Percentiles rank a stretch among this genome's conserved stretches.
phyloP scores from a whole-genome alignment of 371 early-diverging fungal species.

The Mortierella sp. region DNA sequence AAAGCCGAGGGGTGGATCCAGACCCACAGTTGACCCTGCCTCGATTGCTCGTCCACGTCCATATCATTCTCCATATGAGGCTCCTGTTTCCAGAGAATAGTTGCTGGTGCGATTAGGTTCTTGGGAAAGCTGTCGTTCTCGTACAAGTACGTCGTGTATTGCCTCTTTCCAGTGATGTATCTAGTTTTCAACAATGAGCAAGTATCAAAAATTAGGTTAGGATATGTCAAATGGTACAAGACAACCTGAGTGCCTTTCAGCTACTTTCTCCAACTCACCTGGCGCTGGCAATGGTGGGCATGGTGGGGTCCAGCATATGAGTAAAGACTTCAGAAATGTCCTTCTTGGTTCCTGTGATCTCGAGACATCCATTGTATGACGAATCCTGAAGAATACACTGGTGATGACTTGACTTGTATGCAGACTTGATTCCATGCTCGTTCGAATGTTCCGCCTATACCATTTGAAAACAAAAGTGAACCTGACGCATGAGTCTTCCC shows the following conservation, averaged over 20 bases:
- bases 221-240: not conserved
- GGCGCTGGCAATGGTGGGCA: constrained; percentile 70
- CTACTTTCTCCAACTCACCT: too few species aligned
- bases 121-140: constrained; percentile 67
- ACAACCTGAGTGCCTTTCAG: not conserved
- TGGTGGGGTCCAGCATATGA: constrained; percentile 72
- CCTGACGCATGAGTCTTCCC: too few species aligned
- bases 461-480: too few species aligned
- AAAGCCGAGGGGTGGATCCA: constrained; percentile 78
- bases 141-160: constrained; percentile 70
- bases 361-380: constrained; percentile 82
- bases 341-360: constrained; percentile 71
- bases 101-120: constrained; percentile 71
- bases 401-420: constrained; percentile 82
- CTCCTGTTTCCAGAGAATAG: constrained; percentile 77
- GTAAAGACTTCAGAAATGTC: constrained; percentile 66
- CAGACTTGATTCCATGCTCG: constrained; percentile 83
- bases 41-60: constrained; percentile 40
- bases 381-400: constrained; percentile 84
- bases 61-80: not conserved
- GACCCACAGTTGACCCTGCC: constrained; percentile 65
- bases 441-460: constrained; percentile 84
- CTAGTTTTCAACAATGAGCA: constrained; percentile 57
- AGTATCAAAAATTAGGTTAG: constrained; percentile 10
- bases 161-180: constrained; percentile 70